Conservation (phyloP, 2,329 filamentous ascomycete genomes). For the Bertia moriformis region DNA sequence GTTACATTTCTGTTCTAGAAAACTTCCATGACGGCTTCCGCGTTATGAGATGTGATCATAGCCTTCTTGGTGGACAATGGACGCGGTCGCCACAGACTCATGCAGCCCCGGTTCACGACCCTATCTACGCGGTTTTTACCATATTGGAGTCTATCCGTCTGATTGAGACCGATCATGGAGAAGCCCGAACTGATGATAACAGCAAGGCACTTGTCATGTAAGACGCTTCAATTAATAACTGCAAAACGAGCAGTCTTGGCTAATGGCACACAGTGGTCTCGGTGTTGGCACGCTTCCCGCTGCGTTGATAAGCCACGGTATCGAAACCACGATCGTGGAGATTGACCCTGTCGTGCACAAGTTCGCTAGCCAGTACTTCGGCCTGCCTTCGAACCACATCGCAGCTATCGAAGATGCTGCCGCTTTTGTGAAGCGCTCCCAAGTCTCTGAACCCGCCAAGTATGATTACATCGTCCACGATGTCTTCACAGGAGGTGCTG, state of each 20-base stretch:
- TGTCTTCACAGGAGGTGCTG: slow-evolving; percentile 91
- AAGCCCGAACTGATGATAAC: slow-evolving; percentile 39
- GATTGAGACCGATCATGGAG: slow-evolving; percentile 36
- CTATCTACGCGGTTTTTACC: slow-evolving; percentile 89
- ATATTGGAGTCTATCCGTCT: slow-evolving; percentile 87
- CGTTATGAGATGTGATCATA: slow-evolving; percentile 84
- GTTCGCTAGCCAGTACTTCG: slow-evolving; percentile 73
- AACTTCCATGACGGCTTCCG: slow-evolving; percentile 58
- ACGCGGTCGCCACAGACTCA: slow-evolving; percentile 31
- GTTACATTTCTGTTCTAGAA: slow-evolving; percentile 83
- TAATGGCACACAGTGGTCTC: slow-evolving; percentile 45
- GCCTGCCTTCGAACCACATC: slow-evolving; percentile 61
- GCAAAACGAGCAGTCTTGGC: neutral
- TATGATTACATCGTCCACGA: slow-evolving; percentile 96
- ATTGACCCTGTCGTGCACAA: slow-evolving; percentile 81
- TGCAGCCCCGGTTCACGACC: slow-evolving; percentile 47
- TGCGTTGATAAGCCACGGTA: slow-evolving; percentile 72
- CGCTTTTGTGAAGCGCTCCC: slow-evolving; percentile 26
- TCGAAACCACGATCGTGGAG: slow-evolving; percentile 87
- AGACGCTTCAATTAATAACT: slow-evolving; percentile 16
- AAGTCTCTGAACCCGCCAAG: slow-evolving; percentile 24
- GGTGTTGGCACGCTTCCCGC: slow-evolving; percentile 85
- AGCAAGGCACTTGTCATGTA: slow-evolving; percentile 77
- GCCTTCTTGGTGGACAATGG: slow-evolving; percentile 87
- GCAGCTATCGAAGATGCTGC: slow-evolving; percentile 74